A percentile compares a stretch with the other conserved stretches of the same genome.
Evolutionary conservation across 1,284 basidiomycete species (phyloP).

Genomic region (Sphagnurus paluster): DNA sequence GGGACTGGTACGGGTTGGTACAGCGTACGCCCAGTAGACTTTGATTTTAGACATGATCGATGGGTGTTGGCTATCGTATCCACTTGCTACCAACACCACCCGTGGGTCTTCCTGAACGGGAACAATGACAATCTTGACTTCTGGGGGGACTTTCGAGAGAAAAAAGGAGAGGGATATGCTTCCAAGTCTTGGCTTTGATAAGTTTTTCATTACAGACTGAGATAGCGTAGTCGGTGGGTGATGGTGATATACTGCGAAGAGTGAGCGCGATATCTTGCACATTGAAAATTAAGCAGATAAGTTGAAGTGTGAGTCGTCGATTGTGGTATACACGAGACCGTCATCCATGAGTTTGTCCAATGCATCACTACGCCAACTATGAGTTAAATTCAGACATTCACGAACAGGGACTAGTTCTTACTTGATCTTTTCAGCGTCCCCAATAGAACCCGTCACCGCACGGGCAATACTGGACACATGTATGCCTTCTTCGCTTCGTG

Average conservation of each 20-base stretch:
- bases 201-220: too few relatives aligned
- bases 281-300: constrained; percentile 27
- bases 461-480: constrained; percentile 62
- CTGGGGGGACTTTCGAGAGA: too few relatives aligned
- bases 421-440: constrained; percentile 50
- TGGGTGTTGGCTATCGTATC: not conserved
- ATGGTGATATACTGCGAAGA: not conserved
- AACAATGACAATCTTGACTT: not conserved
- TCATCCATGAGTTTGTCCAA: constrained; percentile 70
- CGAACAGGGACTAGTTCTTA: constrained; percentile 23
- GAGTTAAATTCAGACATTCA: constrained; percentile 12
- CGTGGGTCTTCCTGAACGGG: too few relatives aligned
- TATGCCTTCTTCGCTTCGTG: constrained; percentile 54
- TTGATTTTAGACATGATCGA: constrained; percentile 2
- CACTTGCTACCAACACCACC: too few relatives aligned
- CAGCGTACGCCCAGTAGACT: constrained; percentile 37
- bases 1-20: constrained; percentile 57
- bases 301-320: constrained; percentile 63
- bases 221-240: too few relatives aligned
- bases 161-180: too few relatives aligned
- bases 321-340: constrained; percentile 67
- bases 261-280: too few relatives aligned
- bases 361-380: constrained; percentile 46
- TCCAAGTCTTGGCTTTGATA: too few relatives aligned
- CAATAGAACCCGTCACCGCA: constrained; percentile 37